phyloP scores from a whole-genome alignment of 2,329 filamentous ascomycete species.

The Sporothrix pseudoabietina region DNA sequence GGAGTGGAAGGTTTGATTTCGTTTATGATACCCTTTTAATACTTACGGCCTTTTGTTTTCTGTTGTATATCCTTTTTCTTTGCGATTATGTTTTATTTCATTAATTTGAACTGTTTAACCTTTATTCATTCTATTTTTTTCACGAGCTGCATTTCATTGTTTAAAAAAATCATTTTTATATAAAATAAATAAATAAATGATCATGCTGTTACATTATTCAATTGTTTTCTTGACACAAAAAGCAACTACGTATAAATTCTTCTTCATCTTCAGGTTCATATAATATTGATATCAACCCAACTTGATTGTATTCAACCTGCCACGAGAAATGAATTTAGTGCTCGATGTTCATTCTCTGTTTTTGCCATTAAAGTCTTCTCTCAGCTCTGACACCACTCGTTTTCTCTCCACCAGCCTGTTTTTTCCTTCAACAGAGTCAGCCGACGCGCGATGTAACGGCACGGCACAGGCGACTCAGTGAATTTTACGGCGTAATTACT shows the following conservation, averaged over 20 bases:
- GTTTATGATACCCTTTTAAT: conserved; percentile 22
- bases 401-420: background rate
- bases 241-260: too few species aligned
- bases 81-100: background rate
- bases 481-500: background rate
- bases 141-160: too few species aligned
- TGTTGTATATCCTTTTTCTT: background rate
- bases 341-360: background rate
- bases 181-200: too few species aligned
- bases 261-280: too few species aligned
- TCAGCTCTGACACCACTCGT: conserved; percentile 3
- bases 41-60: background rate
- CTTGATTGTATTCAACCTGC: too few species aligned
- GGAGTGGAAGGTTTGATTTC: background rate
- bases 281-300: too few species aligned
- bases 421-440: conserved; percentile 13
- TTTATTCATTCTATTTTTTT: background rate
- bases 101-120: background rate
- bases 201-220: background rate
- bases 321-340: background rate
- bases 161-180: too few species aligned
- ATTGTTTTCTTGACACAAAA: background rate
- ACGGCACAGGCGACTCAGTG: background rate
- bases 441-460: conserved; percentile 27
- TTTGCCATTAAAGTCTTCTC: too few species aligned